Percentiles rank a stretch among this genome's conserved stretches.
These are phyloP conservation scores for Metschnikowia aberdeeniae DNA, from an alignment of 805 yeast species.

Conservation along the genomic window DNA sequence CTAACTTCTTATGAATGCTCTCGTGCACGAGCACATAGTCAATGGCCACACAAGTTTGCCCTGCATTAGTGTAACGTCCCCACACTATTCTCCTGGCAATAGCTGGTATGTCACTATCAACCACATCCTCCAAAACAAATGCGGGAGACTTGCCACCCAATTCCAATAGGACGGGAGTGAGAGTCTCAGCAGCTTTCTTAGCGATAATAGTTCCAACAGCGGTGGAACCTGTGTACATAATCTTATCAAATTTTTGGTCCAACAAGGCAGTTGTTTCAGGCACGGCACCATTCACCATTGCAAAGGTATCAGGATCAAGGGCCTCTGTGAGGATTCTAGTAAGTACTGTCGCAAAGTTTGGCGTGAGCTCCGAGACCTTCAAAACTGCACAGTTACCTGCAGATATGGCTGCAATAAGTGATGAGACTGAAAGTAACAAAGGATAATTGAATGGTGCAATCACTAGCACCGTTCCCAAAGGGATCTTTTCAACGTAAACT, in stretches of 20 bases:
- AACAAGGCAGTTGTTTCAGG: conserved; percentile 49
- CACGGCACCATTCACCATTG: conserved; percentile 69
- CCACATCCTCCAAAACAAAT: conserved; percentile 52
- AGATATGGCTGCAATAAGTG: conserved; percentile 76
- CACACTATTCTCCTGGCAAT: conserved; percentile 63
- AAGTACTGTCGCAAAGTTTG: conserved; percentile 54
- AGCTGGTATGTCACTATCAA: conserved; percentile 39
- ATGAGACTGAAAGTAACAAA: conserved; percentile 53
- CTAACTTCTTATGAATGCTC: conserved; percentile 49
- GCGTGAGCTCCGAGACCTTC: conserved; percentile 73
- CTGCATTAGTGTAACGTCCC: conserved; percentile 77
- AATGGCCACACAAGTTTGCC: conserved; percentile 89
- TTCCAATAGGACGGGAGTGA: conserved; percentile 80
- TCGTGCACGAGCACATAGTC: conserved; percentile 76
- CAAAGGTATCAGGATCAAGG: conserved; percentile 53
- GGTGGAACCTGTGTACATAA: conserved; percentile 80
- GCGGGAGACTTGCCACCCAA: conserved; percentile 93
- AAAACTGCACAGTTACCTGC: conserved; percentile 78
- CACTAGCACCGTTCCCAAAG: conserved; percentile 65
- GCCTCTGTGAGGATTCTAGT: conserved; percentile 51
- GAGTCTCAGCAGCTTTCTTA: conserved; percentile 73
- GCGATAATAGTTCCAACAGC: conserved; percentile 75
- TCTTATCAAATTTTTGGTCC: conserved; percentile 69
- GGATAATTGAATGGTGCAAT: conserved; percentile 86
- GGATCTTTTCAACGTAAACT: conserved; percentile 22